Evolutionary conservation across 2,329 filamentous ascomycete species (phyloP).

Genomic region (Talaromyces marneffei): DNA sequence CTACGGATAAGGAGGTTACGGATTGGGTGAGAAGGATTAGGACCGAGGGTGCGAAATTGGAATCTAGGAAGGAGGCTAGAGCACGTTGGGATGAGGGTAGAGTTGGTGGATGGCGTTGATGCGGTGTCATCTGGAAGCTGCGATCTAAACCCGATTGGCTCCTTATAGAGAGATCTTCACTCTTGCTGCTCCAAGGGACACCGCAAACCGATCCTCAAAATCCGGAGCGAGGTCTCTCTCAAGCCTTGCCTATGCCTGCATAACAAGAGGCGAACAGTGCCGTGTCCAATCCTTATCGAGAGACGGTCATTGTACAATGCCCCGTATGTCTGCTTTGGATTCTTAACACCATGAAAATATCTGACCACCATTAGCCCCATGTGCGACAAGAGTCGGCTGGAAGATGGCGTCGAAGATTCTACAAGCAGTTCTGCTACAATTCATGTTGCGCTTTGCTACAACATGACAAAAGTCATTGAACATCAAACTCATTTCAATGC

Average conservation of each 20-base stretch:
- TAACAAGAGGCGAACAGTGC: not conserved
- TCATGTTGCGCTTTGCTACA: too few species aligned
- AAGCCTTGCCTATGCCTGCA: not conserved
- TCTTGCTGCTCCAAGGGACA: not conserved
- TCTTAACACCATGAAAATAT: not conserved
- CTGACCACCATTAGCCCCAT: not conserved
- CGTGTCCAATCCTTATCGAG: not conserved
- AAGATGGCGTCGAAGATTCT: not conserved
- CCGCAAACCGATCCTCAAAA: not conserved
- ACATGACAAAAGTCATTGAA: too few species aligned
- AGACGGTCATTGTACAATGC: not conserved
- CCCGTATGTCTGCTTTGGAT: not conserved
- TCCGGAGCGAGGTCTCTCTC: not conserved
- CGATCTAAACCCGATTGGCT: not conserved
- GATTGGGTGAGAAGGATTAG: constrained; percentile 81
- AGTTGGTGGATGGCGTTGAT: constrained; percentile 86
- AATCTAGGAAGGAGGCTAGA: constrained; percentile 77
- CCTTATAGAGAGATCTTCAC: not conserved
- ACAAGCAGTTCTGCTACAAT: not conserved
- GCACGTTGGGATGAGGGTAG: constrained; percentile 93
- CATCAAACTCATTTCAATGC: not conserved
- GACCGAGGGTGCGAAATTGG: constrained; percentile 71
- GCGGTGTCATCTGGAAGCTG: not conserved
- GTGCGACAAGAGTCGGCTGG: not conserved
- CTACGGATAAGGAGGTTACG: constrained; percentile 71